These are phyloP conservation scores for Ceratocystis papillata DNA, from an alignment of 2,329 filamentous ascomycete species.

Conservation along the genomic window DNA sequence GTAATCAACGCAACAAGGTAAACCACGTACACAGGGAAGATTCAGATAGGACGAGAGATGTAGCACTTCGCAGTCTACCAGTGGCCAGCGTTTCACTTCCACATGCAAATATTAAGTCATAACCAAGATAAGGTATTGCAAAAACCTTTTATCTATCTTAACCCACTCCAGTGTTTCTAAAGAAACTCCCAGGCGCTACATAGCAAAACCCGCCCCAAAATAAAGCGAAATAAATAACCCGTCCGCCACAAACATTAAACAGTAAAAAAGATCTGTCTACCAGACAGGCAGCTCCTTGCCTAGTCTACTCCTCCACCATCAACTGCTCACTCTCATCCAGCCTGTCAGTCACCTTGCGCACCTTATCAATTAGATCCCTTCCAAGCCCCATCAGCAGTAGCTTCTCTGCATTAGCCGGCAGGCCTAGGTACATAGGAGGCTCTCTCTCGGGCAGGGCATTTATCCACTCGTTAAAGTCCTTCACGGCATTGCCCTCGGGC, in stretches of 20 bases:
- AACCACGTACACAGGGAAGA: too few species aligned
- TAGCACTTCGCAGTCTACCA: too few species aligned
- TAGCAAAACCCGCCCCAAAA: background rate
- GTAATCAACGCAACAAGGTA: too few species aligned
- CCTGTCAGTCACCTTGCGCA: conserved; percentile 75
- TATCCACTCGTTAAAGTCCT: conserved; percentile 85
- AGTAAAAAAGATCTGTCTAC: background rate
- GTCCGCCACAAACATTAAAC: background rate
- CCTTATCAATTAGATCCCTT: conserved; percentile 68
- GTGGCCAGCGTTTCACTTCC: too few species aligned
- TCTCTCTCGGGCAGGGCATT: conserved; percentile 86
- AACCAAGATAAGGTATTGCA: too few species aligned
- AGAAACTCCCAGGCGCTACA: too few species aligned
- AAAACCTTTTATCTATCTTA: too few species aligned
- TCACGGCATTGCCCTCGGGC: conserved; percentile 68
- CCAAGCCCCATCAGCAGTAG: conserved; percentile 81
- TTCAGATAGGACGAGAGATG: too few species aligned
- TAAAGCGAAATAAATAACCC: background rate
- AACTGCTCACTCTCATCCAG: conserved; percentile 90
- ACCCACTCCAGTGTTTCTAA: too few species aligned
- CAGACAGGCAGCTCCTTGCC: background rate
- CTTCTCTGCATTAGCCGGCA: conserved; percentile 95
- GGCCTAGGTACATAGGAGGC: conserved; percentile 84
- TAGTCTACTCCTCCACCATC: conserved; percentile 50
- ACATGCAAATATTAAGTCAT: too few species aligned